phyloP scores from a whole-genome alignment of 2,329 filamentous ascomycete genomes.

The Monilinia fructigena region DNA sequence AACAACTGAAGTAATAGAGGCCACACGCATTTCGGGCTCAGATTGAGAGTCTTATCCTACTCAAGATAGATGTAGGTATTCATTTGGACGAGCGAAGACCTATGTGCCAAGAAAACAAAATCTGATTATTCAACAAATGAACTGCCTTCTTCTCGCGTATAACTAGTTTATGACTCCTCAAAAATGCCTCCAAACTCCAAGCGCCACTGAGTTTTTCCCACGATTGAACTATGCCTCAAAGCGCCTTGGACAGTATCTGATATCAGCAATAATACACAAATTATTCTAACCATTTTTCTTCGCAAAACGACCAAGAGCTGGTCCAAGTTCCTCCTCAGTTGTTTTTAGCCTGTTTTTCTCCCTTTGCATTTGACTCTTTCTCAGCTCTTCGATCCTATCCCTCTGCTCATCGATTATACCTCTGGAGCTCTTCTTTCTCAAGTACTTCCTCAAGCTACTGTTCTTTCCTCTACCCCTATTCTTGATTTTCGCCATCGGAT shows the following conservation, averaged over 20 bases:
- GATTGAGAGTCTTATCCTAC: neutral
- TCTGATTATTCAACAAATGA: slow-evolving; percentile 5
- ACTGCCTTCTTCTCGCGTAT: neutral
- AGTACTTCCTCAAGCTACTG: slow-evolving; percentile 79
- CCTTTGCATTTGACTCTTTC: slow-evolving; percentile 65
- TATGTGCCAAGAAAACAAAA: neutral
- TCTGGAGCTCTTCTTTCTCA: slow-evolving; percentile 87
- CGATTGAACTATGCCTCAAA: slow-evolving; percentile 6
- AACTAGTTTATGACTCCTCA: neutral
- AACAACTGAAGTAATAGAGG: slow-evolving; percentile 42
- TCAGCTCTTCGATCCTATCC: slow-evolving; percentile 79
- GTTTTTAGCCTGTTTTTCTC: slow-evolving; percentile 66
- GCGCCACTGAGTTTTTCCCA: slow-evolving; percentile 11
- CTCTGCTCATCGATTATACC: slow-evolving; percentile 97
- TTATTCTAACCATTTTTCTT: slow-evolving; percentile 51
- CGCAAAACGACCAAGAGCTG: slow-evolving; percentile 82
- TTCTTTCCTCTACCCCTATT: slow-evolving; percentile 89
- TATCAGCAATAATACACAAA: neutral
- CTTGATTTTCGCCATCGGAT: slow-evolving; percentile 60
- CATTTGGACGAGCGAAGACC: neutral
- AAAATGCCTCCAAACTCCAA: slow-evolving; percentile 18
- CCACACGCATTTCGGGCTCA: neutral
- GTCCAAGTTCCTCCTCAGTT: slow-evolving; percentile 73
- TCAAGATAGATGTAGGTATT: neutral
- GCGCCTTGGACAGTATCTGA: slow-evolving; percentile 14